Evolutionary conservation across 805 yeast genomes (phyloP), one percentile per base, ranked within the genome.

Genomic region (Jamesozyma hellenica): DNA sequence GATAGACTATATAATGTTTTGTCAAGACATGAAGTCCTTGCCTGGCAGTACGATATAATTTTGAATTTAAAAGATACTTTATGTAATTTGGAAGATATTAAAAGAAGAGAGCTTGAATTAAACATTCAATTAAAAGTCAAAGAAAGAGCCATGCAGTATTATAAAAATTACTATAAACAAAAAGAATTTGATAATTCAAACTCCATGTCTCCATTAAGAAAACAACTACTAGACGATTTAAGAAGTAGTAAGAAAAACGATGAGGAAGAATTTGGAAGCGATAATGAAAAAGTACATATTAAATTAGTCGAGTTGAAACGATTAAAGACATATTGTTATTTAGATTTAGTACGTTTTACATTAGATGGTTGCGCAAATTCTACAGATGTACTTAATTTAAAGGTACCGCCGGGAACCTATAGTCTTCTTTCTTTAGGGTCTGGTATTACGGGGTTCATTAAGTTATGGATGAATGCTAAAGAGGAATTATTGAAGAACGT

Each of bases 11-110:
- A 60, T 7, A 43, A 53, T 11, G 48, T 71, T 36, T 75, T 74
- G 4, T 56, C 61, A 4, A 66, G 69, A 50, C 84, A 82, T 54
- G 84, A 78, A 58, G 65, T 76, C 2, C 63, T 71, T 34, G 77
- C 83, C 0, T 82, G 90, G 88, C 78, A 77, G 60, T 68, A 68
- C 41, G 82, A 77, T 51, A 76, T 82, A n/a, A 47, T 79, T 41
- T 55, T 78, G 9, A 77, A 75, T 2, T 53, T 80, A 36, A 72
- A 74, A 52, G 71, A 70, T 41, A 71, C 75, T 16, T 66, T 69
- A 52, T 60, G 56, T 14, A 64, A 66, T 39, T 59, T 75, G 38
- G 31, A 40, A 13, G 26, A 21, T 7, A 19, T 48, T 3, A 30
- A 42, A 26, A 35, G 32, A n/a, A 35, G 40, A 32, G 30, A 40